Percentiles rank a stretch among this genome's conserved stretches.
phyloP scores from a whole-genome alignment of 768 basidiomycete species.

The Fomitopsis serialis region DNA sequence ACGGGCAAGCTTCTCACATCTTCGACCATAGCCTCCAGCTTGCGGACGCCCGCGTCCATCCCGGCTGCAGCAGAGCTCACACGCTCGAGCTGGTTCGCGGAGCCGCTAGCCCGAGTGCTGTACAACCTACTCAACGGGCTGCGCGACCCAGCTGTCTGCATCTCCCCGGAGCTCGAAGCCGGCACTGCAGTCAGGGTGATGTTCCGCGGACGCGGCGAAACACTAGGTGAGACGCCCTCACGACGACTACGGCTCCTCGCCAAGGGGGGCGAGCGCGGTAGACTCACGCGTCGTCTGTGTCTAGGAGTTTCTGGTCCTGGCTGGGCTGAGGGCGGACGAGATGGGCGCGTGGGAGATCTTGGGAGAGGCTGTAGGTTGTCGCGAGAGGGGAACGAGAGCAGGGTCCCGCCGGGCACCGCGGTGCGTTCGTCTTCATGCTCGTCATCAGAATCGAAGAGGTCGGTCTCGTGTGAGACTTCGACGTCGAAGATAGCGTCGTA shows the following conservation, averaged over 20 bases:
- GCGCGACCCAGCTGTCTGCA: constrained; percentile 20
- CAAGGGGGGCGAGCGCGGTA: constrained; percentile 16
- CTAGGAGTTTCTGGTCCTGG: not conserved
- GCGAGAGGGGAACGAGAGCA: constrained; percentile 8
- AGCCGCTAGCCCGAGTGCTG: constrained; percentile 10
- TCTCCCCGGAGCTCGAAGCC: constrained; percentile 18
- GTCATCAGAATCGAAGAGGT: constrained; percentile 45
- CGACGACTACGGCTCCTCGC: constrained; percentile 8
- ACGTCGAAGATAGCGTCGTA: constrained; percentile 80
- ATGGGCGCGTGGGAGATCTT: not conserved
- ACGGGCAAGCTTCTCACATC: constrained; percentile 62
- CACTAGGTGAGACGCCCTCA: constrained; percentile 15
- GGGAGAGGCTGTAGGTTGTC: constrained; percentile 6
- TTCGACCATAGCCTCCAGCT: constrained; percentile 59
- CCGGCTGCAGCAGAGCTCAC: constrained; percentile 15
- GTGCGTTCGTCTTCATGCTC: not conserved
- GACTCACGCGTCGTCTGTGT: constrained; percentile 13
- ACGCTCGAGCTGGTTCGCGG: constrained; percentile 12
- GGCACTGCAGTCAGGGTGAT: constrained; percentile 22
- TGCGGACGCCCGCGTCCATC: constrained; percentile 42
- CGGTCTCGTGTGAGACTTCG: constrained; percentile 41
- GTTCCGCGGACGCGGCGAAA: constrained; percentile 19
- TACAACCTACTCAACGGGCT: constrained; percentile 53
- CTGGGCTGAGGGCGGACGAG: constrained; percentile 2
- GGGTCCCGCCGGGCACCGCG: not conserved